A percentile compares a stretch with the other conserved stretches of the same genome.
Evolutionary conservation across 2,329 filamentous ascomycete genomes (phyloP).

Genomic region (Sordariomycetes sp.): DNA sequence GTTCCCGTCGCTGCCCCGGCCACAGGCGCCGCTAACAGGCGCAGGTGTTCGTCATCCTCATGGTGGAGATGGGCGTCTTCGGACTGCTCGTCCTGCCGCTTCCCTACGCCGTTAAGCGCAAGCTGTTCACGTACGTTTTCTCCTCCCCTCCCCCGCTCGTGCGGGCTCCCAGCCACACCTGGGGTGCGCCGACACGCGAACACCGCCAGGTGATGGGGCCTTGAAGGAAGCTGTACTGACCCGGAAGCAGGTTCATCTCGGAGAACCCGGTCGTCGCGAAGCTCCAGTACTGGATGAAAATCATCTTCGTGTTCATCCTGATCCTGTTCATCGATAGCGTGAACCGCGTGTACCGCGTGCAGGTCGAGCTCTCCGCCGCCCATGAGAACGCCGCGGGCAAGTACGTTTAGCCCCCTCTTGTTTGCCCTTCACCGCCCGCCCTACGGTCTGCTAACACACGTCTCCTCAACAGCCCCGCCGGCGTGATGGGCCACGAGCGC

Average conservation of each 20-base stretch:
- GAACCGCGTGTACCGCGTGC: constrained; percentile 89
- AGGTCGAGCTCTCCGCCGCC: constrained; percentile 71
- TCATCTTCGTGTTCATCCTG: constrained; percentile 97
- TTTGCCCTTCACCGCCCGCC: background rate
- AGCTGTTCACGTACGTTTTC: constrained; percentile 59
- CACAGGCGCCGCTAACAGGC: background rate
- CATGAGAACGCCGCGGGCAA: constrained; percentile 44
- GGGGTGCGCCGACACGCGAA: no score
- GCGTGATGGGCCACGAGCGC: constrained; percentile 81
- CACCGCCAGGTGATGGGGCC: no score
- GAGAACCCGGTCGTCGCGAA: constrained; percentile 78
- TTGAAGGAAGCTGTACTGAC: background rate
- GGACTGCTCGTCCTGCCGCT: constrained; percentile 75
- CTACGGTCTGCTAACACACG: background rate
- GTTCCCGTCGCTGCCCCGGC: constrained; percentile 10
- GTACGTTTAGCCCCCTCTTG: constrained; percentile 17
- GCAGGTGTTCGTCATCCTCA: constrained; percentile 73
- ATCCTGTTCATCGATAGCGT: constrained; percentile 98
- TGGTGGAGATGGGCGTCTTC: constrained; percentile 76
- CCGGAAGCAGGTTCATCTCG: constrained; percentile 67
- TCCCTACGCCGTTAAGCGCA: constrained; percentile 76
- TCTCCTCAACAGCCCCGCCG: constrained; percentile 29
- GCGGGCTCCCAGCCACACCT: no score
- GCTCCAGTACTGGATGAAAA: constrained; percentile 95
- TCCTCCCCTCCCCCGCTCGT: background rate